Percentiles rank a stretch among this genome's conserved stretches.
Evolutionary conservation across 305 asterid genomes (phyloP).

Genomic region (Fraxinus velutina): DNA sequence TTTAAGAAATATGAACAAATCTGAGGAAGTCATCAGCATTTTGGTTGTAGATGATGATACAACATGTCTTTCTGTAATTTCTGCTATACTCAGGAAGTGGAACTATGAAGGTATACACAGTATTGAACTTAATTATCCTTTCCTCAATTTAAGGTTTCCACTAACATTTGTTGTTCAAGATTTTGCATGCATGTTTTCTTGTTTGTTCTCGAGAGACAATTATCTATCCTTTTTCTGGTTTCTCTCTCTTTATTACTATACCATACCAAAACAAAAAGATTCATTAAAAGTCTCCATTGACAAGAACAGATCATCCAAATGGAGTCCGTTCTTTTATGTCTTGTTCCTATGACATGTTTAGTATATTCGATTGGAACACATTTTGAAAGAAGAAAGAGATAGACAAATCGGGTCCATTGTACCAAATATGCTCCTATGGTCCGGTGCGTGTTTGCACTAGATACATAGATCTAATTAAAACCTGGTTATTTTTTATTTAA

Average conservation of each 20-base stretch:
- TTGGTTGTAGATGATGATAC: constrained; percentile 63
- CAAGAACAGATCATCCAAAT: neutral
- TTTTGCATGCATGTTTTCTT: constrained; percentile 2
- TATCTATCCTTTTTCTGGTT: neutral
- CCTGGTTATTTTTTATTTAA: neutral
- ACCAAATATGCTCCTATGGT: neutral
- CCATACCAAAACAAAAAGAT: neutral
- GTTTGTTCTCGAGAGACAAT: neutral
- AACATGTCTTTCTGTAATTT: constrained; percentile 48
- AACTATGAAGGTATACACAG: constrained; percentile 37
- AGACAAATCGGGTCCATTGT: neutral
- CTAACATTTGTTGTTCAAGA: neutral
- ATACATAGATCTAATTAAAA: neutral
- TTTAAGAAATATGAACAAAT: constrained; percentile 3
- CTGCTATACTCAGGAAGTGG: constrained; percentile 45
- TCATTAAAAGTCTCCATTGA: neutral
- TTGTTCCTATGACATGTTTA: neutral
- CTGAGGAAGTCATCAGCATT: constrained; percentile 26
- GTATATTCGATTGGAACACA: neutral
- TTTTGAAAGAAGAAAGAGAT: neutral
- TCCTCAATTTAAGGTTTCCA: constrained; percentile 28
- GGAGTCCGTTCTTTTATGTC: neutral
- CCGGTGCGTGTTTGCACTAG: neutral
- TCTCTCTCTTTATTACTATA: neutral
- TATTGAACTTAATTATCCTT: neutral